These are phyloP conservation scores for Fusarium temperatum DNA, from an alignment of 2,329 filamentous ascomycete genomes.

Conservation along the genomic window DNA sequence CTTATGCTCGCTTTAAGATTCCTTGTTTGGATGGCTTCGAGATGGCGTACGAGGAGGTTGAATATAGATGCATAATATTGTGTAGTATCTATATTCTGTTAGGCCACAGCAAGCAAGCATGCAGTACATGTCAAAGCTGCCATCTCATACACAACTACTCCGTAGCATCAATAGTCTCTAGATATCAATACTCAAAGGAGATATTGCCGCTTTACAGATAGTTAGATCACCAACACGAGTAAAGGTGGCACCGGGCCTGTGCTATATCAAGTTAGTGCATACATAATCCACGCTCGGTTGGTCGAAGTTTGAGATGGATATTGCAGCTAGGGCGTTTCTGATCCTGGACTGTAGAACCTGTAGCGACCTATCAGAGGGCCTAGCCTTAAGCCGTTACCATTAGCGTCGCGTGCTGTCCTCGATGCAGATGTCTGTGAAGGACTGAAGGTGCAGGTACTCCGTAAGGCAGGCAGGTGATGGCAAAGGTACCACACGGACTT, in stretches of 20 bases:
- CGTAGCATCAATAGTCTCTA: neutral
- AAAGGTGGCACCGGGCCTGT: conserved; percentile 4
- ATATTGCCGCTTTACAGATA: neutral
- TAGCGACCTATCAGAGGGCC: conserved; percentile 14
- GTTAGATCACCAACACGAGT: neutral
- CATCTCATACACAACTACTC: neutral
- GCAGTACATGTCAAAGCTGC: neutral
- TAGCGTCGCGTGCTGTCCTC: conserved; percentile 23
- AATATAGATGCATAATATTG: neutral
- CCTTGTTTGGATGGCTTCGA: neutral
- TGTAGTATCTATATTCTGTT: no score
- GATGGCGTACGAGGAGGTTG: neutral
- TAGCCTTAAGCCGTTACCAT: conserved; percentile 9
- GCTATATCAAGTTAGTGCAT: conserved; percentile 21
- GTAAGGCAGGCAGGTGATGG: conserved; percentile 15
- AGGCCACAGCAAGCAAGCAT: neutral
- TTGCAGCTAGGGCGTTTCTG: conserved; percentile 4
- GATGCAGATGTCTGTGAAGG: conserved; percentile 2
- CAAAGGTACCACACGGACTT: conserved; percentile 22
- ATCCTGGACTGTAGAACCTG: conserved; percentile 3
- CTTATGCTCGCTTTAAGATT: conserved; percentile 1
- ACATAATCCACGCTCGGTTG: conserved; percentile 12
- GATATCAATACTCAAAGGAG: neutral
- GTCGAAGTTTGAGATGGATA: conserved; percentile 15
- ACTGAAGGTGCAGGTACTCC: neutral